phyloP scores from a whole-genome alignment of 129 eudicot species.

The Scalesia atractyloides region DNA sequence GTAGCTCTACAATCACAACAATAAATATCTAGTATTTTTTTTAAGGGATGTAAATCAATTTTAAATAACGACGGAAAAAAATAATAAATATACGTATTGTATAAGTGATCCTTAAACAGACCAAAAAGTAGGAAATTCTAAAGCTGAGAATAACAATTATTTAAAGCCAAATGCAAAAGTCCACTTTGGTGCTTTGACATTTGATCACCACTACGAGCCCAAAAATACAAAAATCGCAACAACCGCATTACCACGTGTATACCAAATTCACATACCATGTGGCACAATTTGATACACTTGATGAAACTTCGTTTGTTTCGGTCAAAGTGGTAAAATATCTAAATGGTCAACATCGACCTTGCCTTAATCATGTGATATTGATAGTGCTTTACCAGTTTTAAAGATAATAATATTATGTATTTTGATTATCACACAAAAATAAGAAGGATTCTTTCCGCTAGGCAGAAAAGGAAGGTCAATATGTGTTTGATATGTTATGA shows the following conservation, averaged over 20 bases:
- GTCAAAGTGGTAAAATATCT: neutral
- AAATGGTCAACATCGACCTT: slow-evolving; percentile 1
- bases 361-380: slow-evolving; percentile 1
- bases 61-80: no score
- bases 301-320: neutral
- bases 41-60: no score
- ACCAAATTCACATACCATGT: neutral
- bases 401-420: no score
- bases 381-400: neutral
- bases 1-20: no score
- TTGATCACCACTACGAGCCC: slow-evolving; percentile 20
- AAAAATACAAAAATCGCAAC: slow-evolving; percentile 16
- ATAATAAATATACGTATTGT: neutral
- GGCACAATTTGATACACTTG: slow-evolving; percentile 1
- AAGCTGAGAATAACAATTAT: neutral
- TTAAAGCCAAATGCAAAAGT: slow-evolving; percentile 18
- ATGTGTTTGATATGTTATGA: no score
- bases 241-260: slow-evolving; percentile 22
- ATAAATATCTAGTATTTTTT: no score
- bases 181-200: slow-evolving; percentile 40
- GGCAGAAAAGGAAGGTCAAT: no score
- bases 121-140: slow-evolving; percentile 27
- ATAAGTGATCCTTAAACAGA: slow-evolving; percentile 28
- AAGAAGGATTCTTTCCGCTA: no score
- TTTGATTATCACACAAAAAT: no score